phyloP scores from a whole-genome alignment of 208 protist species.

The Wallacemonas collosoma region DNA sequence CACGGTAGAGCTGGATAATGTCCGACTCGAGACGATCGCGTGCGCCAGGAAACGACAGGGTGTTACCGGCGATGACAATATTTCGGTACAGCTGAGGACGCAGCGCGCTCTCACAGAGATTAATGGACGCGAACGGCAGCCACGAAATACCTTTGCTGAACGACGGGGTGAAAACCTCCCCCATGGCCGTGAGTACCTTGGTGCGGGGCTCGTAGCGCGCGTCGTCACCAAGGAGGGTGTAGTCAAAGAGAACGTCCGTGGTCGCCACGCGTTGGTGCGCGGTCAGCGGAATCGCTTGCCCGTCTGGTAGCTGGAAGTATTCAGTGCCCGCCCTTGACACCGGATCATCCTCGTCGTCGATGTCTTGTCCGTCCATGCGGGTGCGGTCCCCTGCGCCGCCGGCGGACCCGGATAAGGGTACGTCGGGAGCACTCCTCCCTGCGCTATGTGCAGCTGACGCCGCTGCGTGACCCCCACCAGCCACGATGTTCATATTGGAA shows the following conservation, averaged over 20 bases:
- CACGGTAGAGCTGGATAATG: slow-evolving; percentile 84
- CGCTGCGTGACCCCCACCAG: no score
- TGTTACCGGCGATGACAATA: slow-evolving; percentile 94
- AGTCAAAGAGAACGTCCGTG: slow-evolving; percentile 89
- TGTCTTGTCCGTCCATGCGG: not conserved
- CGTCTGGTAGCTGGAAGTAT: slow-evolving; percentile 86
- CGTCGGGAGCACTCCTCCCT: not conserved
- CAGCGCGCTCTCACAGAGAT: slow-evolving; percentile 90
- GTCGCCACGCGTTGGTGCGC: slow-evolving; percentile 62
- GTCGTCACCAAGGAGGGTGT: slow-evolving; percentile 57
- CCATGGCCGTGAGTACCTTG: slow-evolving; percentile 84
- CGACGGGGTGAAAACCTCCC: slow-evolving; percentile 79
- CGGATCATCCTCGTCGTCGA: not conserved
- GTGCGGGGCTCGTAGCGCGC: slow-evolving; percentile 61
- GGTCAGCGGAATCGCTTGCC: slow-evolving; percentile 75
- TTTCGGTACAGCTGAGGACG: slow-evolving; percentile 91
- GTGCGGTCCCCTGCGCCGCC: not conserved
- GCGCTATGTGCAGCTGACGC: no score
- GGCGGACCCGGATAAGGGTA: not conserved
- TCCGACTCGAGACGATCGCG: slow-evolving; percentile 86
- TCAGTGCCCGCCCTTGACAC: slow-evolving; percentile 20
- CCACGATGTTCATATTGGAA: slow-evolving; percentile 6
- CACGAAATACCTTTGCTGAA: slow-evolving; percentile 91
- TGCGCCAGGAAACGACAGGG: slow-evolving; percentile 84
- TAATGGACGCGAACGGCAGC: slow-evolving; percentile 90